Evolutionary conservation across 2,329 filamentous ascomycete genomes (phyloP).

Genomic region (Fusarium marasasianum): DNA sequence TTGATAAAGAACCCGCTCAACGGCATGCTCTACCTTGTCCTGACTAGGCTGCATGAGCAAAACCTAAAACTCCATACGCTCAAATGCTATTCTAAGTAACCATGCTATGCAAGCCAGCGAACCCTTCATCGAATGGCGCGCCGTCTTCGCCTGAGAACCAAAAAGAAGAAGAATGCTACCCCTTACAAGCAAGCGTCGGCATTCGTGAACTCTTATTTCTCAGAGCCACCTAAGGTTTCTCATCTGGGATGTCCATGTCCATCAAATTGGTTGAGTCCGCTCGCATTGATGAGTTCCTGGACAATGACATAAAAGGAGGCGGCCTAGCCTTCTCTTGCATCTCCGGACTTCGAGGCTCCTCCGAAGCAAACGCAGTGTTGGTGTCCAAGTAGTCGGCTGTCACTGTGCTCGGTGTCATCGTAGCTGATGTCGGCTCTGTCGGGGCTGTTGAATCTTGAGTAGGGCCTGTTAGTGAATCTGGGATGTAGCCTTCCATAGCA

Average conservation of each 20-base stretch:
- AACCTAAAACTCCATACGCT: slow-evolving; percentile 24
- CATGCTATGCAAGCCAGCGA: background rate
- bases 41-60: background rate
- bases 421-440: slow-evolving; percentile 40
- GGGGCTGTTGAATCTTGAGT: slow-evolving; percentile 13
- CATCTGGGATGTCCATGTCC: slow-evolving; percentile 52
- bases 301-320: slow-evolving; percentile 39
- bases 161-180: background rate
- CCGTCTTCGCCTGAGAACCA: background rate
- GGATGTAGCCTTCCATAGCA: slow-evolving; percentile 16
- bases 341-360: slow-evolving; percentile 50
- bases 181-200: background rate
- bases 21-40: background rate
- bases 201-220: background rate
- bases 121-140: background rate
- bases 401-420: slow-evolving; percentile 39
- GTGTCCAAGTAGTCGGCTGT: slow-evolving; percentile 32
- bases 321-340: slow-evolving; percentile 55
- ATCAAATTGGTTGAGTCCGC: slow-evolving; percentile 42
- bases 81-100: slow-evolving; percentile 21
- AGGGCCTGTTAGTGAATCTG: slow-evolving; percentile 14
- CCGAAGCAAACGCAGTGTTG: background rate
- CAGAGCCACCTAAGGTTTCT: slow-evolving; percentile 13
- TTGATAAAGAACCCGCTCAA: background rate
- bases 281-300: slow-evolving; percentile 30